These are phyloP conservation scores for Diutina mesorugosa DNA, from an alignment of 1,139 yeast genomes.

Conservation along the genomic window DNA sequence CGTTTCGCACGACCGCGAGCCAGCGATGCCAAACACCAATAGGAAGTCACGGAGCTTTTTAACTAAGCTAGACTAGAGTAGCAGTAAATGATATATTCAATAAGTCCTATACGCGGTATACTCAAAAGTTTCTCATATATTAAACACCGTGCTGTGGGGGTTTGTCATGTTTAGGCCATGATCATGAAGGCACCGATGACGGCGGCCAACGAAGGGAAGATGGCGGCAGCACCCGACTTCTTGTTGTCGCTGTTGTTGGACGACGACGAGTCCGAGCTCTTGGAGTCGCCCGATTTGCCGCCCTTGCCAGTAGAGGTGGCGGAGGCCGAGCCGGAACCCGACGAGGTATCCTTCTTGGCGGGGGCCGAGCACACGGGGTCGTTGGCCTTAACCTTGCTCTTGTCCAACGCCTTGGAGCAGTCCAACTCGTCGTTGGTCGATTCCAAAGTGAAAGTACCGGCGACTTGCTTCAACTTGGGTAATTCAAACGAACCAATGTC, in stretches of 20 bases:
- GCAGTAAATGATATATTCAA: too few relatives aligned
- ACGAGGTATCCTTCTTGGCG: constrained; percentile 1
- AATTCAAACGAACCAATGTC: constrained; percentile 26
- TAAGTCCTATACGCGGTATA: too few relatives aligned
- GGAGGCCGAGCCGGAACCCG: constrained; percentile 3
- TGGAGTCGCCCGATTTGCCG: constrained; percentile 3
- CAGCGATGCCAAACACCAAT: not conserved
- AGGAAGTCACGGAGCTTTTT: not conserved
- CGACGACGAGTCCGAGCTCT: not conserved
- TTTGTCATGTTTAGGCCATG: not conserved
- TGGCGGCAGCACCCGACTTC: not conserved
- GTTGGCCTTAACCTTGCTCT: constrained; percentile 31
- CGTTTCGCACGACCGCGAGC: not conserved
- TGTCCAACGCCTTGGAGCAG: constrained; percentile 20
- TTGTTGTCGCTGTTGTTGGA: not conserved
- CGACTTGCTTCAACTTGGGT: constrained; percentile 24
- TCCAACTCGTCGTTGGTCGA: constrained; percentile 27
- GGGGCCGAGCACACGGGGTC: constrained; percentile 32
- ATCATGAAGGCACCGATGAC: not conserved
- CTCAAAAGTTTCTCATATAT: not conserved
- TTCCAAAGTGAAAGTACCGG: constrained; percentile 29
- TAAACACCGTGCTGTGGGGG: not conserved
- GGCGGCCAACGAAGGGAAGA: not conserved
- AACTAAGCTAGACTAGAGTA: too few relatives aligned
- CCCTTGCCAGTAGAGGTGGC: constrained; percentile 3